A percentile compares a stretch with the other conserved stretches of the same genome.
These are phyloP conservation scores for Metarhizium anisopliae DNA, from an alignment of 2,329 filamentous ascomycete genomes.

Conservation along the genomic window DNA sequence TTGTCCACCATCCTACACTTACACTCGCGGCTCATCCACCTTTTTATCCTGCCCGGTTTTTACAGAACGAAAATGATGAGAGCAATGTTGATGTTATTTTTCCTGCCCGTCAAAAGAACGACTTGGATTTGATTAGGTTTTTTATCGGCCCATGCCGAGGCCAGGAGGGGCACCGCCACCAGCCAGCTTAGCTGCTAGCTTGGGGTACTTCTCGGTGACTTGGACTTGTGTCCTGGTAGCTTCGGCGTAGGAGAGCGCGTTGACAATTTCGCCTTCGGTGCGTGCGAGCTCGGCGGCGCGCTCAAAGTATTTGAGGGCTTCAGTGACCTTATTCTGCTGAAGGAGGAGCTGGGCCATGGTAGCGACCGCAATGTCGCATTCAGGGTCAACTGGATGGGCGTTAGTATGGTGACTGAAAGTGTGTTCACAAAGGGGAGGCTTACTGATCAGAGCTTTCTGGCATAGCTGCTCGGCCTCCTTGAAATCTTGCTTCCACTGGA, in stretches of 20 bases:
- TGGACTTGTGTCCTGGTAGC: constrained; percentile 93
- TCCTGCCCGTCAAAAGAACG: not conserved
- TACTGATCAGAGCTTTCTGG: constrained; percentile 94
- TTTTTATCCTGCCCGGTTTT: not conserved
- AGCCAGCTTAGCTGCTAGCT: constrained; percentile 61
- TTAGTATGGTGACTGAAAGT: constrained; percentile 21
- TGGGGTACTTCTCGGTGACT: constrained; percentile 78
- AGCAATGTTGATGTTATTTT: not conserved
- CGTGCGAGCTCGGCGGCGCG: constrained; percentile 87
- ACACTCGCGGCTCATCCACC: not conserved
- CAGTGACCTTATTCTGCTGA: constrained; percentile 93
- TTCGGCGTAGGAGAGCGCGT: constrained; percentile 93
- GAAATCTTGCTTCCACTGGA: constrained; percentile 98
- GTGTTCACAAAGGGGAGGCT: constrained; percentile 25
- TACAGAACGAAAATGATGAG: not conserved
- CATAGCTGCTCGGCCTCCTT: constrained; percentile 90
- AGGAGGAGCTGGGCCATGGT: constrained; percentile 97
- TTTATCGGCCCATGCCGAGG: constrained; percentile 27
- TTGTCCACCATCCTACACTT: not conserved
- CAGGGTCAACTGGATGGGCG: constrained; percentile 69
- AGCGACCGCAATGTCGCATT: constrained; percentile 96
- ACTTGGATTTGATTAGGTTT: constrained; percentile 2
- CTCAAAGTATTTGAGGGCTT: constrained; percentile 95
- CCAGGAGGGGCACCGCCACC: constrained; percentile 25
- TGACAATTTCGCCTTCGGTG: constrained; percentile 92